These are phyloP conservation scores for Kodamaea restingae DNA, from an alignment of 805 yeast genomes.

Conservation along the genomic window DNA sequence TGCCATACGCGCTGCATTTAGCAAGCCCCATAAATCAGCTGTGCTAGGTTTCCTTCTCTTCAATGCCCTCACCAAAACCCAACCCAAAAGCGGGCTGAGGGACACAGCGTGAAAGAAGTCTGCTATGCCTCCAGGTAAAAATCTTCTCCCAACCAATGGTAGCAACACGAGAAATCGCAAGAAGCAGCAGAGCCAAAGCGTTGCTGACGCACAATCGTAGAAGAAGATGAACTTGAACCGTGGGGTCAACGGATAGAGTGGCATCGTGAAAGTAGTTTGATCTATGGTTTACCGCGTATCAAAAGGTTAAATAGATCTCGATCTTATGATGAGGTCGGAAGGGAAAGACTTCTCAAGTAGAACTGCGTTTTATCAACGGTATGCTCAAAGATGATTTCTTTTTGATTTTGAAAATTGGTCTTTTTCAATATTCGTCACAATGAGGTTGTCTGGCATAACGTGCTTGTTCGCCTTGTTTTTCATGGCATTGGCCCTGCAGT, in stretches of 20 bases:
- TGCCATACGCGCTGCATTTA: conserved; percentile 28
- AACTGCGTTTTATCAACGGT: no score
- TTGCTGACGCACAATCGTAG: conserved; percentile 30
- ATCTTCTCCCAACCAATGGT: conserved; percentile 62
- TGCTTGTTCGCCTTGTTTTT: conserved; percentile 16
- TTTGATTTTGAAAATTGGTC: neutral
- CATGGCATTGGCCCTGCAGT: conserved; percentile 31
- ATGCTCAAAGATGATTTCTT: no score
- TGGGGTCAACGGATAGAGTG: conserved; percentile 36
- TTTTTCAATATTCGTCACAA: neutral
- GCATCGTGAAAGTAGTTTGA: no score
- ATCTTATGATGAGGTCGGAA: no score
- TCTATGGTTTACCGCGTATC: no score
- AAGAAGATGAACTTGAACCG: conserved; percentile 30
- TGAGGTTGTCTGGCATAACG: neutral
- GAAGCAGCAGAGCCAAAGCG: conserved; percentile 48
- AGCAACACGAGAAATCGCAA: conserved; percentile 48
- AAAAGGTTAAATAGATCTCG: no score
- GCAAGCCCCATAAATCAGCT: conserved; percentile 25
- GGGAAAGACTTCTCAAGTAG: no score
- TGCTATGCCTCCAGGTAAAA: conserved; percentile 69
- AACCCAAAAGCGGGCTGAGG: conserved; percentile 25
- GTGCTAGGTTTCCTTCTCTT: conserved; percentile 8
- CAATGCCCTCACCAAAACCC: conserved; percentile 12
- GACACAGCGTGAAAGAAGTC: conserved; percentile 51